Evolutionary conservation across 805 yeast species (phyloP).

Genomic region (Metschnikowia peoriensis): DNA sequence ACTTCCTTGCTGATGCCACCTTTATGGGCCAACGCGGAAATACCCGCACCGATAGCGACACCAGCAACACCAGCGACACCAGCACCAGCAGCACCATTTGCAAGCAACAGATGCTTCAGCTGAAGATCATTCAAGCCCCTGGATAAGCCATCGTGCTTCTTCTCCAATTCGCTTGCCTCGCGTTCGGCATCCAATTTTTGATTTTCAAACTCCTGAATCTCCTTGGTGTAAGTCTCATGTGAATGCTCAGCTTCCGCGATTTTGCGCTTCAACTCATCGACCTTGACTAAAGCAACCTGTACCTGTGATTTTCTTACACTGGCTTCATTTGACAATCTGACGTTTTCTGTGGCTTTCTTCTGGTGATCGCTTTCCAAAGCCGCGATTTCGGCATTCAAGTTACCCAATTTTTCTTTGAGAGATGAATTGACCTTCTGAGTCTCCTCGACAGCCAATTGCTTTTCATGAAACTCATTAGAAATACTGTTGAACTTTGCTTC

Average conservation of each 20-base stretch:
- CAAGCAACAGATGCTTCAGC: constrained; percentile 10
- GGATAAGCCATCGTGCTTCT: constrained; percentile 4
- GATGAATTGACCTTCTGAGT: constrained; percentile 66
- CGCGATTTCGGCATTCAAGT: constrained; percentile 62
- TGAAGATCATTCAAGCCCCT: constrained; percentile 4
- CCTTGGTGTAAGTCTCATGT: constrained; percentile 24
- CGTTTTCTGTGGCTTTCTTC: constrained; percentile 50
- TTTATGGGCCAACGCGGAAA: not conserved
- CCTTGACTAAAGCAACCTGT: constrained; percentile 54
- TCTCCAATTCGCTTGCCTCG: constrained; percentile 9
- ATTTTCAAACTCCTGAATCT: constrained; percentile 19
- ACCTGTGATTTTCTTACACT: constrained; percentile 71
- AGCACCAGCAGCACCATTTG: constrained; percentile 6
- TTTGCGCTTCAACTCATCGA: constrained; percentile 35
- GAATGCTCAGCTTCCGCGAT: constrained; percentile 26
- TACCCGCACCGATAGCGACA: constrained; percentile 7
- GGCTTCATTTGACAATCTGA: constrained; percentile 59
- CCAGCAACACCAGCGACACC: constrained; percentile 8
- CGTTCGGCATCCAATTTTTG: constrained; percentile 14
- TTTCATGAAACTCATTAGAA: constrained; percentile 59
- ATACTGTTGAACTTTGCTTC: constrained; percentile 78
- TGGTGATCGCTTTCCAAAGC: constrained; percentile 58
- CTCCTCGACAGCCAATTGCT: constrained; percentile 59
- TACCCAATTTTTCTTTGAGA: constrained; percentile 66
- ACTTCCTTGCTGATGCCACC: not conserved